Conservation (phyloP, 305 asterid species). For the Solanum hybrid region DNA sequence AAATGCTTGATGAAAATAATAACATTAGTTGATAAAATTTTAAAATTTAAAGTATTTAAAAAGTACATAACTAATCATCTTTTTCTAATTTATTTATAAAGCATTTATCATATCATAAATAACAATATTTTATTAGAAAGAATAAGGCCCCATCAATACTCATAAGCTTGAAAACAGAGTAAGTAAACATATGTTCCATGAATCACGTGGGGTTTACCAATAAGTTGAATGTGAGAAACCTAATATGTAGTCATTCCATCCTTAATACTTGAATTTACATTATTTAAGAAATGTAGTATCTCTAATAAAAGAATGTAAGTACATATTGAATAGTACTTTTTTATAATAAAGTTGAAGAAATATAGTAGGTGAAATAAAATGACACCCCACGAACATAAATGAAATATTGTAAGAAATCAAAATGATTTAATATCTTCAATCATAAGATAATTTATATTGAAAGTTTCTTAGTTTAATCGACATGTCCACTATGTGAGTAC, state of each 20-base stretch:
- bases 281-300: not conserved
- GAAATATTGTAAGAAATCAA: not conserved
- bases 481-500: not conserved
- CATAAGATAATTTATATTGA: too few species aligned
- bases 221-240: not conserved
- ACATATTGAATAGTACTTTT: not conserved
- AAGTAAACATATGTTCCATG: not conserved
- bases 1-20: not conserved
- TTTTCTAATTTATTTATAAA: not conserved
- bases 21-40: not conserved
- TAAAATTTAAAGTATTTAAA: not conserved
- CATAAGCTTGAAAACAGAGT: not conserved
- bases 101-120: too few species aligned
- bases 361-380: not conserved
- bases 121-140: too few species aligned
- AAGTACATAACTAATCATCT: not conserved
- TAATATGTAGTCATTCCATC: not conserved
- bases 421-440: not conserved
- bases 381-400: not conserved
- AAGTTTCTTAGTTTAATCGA: not conserved
- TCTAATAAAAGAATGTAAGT: not conserved
- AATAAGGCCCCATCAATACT: not conserved
- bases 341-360: not conserved
- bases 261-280: not conserved
- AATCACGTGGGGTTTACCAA: not conserved